Conservation (phyloP, 305 asterid species). For the Galium porrigens region DNA sequence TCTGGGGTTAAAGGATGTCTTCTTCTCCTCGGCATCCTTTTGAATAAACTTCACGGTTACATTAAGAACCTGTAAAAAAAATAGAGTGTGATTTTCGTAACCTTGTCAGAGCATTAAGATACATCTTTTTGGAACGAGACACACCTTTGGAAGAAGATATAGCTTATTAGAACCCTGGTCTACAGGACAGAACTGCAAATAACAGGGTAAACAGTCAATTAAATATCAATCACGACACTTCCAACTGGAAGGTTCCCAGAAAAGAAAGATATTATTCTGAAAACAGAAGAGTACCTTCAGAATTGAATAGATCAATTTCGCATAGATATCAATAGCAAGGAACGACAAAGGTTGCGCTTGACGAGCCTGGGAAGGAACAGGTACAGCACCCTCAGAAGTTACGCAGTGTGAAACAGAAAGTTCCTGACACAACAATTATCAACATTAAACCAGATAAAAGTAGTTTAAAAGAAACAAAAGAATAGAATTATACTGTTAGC, state of each 20-base stretch:
- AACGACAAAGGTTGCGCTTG: constrained; percentile 67
- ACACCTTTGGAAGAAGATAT: constrained; percentile 72
- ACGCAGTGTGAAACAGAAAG: constrained; percentile 76
- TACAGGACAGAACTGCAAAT: constrained; percentile 55
- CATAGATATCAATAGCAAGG: constrained; percentile 88
- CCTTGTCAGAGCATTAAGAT: constrained; percentile 10
- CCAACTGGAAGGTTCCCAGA: not conserved
- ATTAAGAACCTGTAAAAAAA: constrained; percentile 52
- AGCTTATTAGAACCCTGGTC: constrained; percentile 68
- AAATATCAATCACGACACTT: not conserved
- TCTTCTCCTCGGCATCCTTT: constrained; percentile 72
- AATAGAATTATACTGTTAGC: constrained; percentile 41
- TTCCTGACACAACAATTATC: constrained; percentile 40
- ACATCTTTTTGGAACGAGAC: constrained; percentile 9
- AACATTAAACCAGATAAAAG: not conserved
- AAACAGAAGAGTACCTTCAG: constrained; percentile 50
- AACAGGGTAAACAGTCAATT: constrained; percentile 15
- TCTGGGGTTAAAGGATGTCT: constrained; percentile 59
- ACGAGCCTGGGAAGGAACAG: constrained; percentile 52
- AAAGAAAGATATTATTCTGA: not conserved
- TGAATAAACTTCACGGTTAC: constrained; percentile 69
- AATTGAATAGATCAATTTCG: constrained; percentile 67
- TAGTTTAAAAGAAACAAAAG: not conserved
- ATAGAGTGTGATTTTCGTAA: constrained; percentile 2
- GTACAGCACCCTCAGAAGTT: constrained; percentile 54